Conservation (phyloP, 75 land plant genomes). For the Cunninghamia lanceolata region DNA sequence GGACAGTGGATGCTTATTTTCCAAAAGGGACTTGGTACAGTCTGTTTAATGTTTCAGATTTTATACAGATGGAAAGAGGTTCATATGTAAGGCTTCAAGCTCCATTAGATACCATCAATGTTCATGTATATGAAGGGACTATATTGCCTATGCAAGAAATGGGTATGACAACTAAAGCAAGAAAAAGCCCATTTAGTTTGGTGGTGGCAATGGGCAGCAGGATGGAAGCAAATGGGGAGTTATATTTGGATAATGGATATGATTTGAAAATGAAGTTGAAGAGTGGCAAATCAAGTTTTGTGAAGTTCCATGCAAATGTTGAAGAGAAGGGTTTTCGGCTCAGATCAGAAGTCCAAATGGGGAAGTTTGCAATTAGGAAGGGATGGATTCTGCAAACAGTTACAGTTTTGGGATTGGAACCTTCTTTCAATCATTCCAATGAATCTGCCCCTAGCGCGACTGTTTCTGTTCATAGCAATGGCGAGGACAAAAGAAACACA, state of each 20-base stretch:
- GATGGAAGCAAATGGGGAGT: slow-evolving; percentile 48
- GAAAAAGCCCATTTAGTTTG: slow-evolving; percentile 58
- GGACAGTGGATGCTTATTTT: slow-evolving; percentile 49
- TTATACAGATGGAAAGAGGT: slow-evolving; percentile 21
- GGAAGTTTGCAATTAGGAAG: slow-evolving; percentile 52
- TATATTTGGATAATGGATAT: slow-evolving; percentile 75
- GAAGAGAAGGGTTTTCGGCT: slow-evolving; percentile 23
- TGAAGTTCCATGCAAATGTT: slow-evolving; percentile 42
- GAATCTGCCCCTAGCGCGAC: not conserved
- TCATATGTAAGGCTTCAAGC: slow-evolving; percentile 45
- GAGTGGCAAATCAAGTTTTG: slow-evolving; percentile 47
- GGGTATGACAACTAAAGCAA: slow-evolving; percentile 49
- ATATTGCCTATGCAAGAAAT: slow-evolving; percentile 72
- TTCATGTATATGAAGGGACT: slow-evolving; percentile 55
- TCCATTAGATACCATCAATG: slow-evolving; percentile 58
- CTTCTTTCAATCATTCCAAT: not conserved
- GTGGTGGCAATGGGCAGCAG: slow-evolving; percentile 26
- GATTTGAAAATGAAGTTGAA: slow-evolving; percentile 59
- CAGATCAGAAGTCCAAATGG: slow-evolving; percentile 44
- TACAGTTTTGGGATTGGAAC: slow-evolving; percentile 44
- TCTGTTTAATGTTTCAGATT: slow-evolving; percentile 43
- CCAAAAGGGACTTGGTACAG: slow-evolving; percentile 72
- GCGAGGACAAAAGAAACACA: not conserved
- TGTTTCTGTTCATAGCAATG: not conserved
- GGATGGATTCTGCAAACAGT: slow-evolving; percentile 52